Evolutionary conservation across 139 green algal genomes (phyloP).

Genomic region (Ettlia oleoabundans): DNA sequence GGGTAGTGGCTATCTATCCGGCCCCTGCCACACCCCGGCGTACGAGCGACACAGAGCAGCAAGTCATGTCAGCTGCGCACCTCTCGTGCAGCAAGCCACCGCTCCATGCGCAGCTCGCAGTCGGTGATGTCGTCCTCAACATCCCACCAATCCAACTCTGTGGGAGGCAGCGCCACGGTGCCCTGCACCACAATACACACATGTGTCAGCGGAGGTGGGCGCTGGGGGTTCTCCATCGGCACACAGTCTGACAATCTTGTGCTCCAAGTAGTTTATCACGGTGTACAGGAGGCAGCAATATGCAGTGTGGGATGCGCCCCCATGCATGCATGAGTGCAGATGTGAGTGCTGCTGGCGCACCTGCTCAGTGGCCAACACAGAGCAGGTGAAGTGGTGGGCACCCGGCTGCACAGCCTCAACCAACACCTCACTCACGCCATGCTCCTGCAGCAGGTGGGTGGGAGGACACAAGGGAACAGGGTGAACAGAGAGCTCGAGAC

Average conservation of each 20-base stretch:
- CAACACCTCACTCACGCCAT: background rate
- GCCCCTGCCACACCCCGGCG: too few relatives aligned
- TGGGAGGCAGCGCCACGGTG: slow-evolving; percentile 44
- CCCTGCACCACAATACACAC: too few relatives aligned
- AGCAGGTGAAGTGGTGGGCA: slow-evolving; percentile 27
- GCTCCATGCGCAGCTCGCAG: slow-evolving; percentile 6
- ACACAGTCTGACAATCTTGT: too few relatives aligned
- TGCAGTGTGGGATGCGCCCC: too few relatives aligned
- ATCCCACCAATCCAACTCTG: slow-evolving; percentile 36
- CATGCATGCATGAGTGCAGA: too few relatives aligned
- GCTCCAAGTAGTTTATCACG: too few relatives aligned
- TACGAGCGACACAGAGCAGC: background rate
- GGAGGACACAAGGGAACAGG: too few relatives aligned
- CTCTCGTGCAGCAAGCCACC: slow-evolving; percentile 17
- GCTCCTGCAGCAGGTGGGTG: slow-evolving; percentile 10
- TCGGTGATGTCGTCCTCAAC: slow-evolving; percentile 21
- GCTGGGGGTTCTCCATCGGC: too few relatives aligned
- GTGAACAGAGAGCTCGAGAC: background rate
- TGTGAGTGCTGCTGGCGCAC: too few relatives aligned
- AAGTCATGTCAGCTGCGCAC: background rate
- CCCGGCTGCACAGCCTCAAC: slow-evolving; percentile 31
- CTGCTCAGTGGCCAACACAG: slow-evolving; percentile 38
- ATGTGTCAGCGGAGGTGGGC: too few relatives aligned
- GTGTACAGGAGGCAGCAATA: too few relatives aligned
- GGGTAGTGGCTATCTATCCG: too few relatives aligned